Conservation (phyloP, 129 eudicot genomes). For the Artemisia argyi region DNA sequence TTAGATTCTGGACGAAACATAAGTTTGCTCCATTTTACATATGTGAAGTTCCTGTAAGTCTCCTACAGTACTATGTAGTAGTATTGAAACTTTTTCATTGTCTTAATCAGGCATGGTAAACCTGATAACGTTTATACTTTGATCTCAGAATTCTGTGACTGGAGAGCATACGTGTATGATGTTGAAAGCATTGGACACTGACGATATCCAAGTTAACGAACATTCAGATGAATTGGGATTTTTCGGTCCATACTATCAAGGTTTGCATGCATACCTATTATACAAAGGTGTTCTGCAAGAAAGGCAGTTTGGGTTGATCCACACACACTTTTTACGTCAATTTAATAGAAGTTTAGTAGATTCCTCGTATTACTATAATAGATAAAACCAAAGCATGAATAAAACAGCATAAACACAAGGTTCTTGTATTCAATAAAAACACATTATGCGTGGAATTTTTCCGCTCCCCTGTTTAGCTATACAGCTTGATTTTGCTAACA, state of each 20-base stretch:
- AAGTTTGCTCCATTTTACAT: constrained; percentile 67
- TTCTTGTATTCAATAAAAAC: background rate
- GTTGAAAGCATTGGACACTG: constrained; percentile 65
- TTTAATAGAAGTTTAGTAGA: too few relatives aligned
- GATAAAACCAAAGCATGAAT: too few relatives aligned
- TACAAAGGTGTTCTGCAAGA: background rate
- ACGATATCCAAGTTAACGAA: constrained; percentile 60
- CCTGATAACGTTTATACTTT: constrained; percentile 3
- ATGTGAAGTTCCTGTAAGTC: background rate
- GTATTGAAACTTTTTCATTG: too few relatives aligned
- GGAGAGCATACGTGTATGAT: constrained; percentile 95
- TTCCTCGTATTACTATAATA: too few relatives aligned
- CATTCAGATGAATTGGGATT: constrained; percentile 62
- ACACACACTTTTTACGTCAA: too few relatives aligned
- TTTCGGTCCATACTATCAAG: constrained; percentile 64
- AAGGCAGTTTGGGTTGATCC: background rate
- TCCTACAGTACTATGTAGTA: too few relatives aligned
- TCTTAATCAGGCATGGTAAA: background rate
- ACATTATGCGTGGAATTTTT: background rate
- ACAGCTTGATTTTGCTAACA: background rate
- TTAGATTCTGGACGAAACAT: constrained; percentile 79
- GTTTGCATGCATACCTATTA: constrained; percentile 32
- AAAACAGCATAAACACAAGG: background rate
- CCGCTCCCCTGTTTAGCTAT: background rate
- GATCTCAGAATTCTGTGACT: constrained; percentile 64